Conservation (phyloP, 139 green algal species). For the Coelastrella sp. region DNA sequence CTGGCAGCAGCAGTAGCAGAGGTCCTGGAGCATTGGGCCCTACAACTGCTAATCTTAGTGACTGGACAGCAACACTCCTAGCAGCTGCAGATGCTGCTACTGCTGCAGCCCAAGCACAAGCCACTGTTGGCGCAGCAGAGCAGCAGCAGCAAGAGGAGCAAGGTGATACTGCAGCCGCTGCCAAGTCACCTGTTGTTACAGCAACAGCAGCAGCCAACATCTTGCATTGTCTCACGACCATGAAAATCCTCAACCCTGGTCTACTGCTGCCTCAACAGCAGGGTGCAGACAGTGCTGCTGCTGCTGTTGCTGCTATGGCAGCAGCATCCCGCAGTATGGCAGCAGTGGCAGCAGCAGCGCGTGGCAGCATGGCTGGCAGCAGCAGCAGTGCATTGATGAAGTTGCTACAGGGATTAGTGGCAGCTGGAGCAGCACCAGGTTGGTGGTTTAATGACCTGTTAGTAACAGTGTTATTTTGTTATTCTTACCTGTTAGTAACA, state of each 20-base stretch:
- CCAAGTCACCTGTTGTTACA: background rate
- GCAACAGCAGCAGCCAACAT: conserved; percentile 25
- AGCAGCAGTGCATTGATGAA: conserved; percentile 9
- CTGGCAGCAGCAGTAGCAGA: conserved; percentile 1
- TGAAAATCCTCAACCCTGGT: background rate
- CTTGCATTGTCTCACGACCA: background rate
- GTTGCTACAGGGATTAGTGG: background rate
- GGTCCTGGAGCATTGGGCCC: background rate
- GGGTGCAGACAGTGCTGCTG: background rate
- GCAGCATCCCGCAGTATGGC: conserved; percentile 8
- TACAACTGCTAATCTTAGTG: background rate
- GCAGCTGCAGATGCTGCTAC: conserved; percentile 13
- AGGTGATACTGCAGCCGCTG: conserved; percentile 2
- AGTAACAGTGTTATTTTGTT: no score
- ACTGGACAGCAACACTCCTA: background rate
- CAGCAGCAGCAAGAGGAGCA: background rate
- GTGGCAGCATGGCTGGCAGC: conserved; percentile 14
- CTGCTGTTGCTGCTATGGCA: background rate
- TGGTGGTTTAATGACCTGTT: no score
- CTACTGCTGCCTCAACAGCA: background rate
- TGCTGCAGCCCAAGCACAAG: background rate
- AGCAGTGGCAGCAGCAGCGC: conserved; percentile 15
- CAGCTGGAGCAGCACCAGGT: conserved; percentile 1
- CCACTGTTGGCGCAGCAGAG: background rate
- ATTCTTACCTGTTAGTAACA: no score